Base-by-base conservation (phyloP, 1,139 yeast genomes). In the Sugiyamaella xylanicola region DNA sequence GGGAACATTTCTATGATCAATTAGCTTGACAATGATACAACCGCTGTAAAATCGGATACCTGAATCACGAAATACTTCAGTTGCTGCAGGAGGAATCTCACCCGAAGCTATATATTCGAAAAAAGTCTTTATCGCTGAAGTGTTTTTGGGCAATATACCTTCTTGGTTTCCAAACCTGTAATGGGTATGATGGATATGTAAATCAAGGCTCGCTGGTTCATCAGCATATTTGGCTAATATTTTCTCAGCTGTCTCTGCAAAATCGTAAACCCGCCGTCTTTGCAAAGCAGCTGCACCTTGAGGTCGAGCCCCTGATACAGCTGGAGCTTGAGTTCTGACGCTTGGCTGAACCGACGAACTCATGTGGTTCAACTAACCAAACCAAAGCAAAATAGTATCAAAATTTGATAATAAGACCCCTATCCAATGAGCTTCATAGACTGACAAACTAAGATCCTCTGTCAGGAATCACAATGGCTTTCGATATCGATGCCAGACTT, bases 151-250 rank as follows among this genome's bases (percentile, higher is more conserved):
- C 51, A 93, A 83, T 15, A 88, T 83, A 48, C 88, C 85, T 51
- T 95, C 95, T 59, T 77, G 82, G 63, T 84, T 84, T 57, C 87
- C 87, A 73, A 87, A 90, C 59, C 95, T 80, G 69, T 84, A 93
- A 71, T 92, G 96, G 51, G 89, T 88, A 63, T 89, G 95, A 71
- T 87, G 92, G 39, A 93, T 90, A 66, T 93, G 97, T 63, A 93
- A 84, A 59, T 86, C 95, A 57, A 93, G 72, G 46, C 96, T 87
- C 9, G 97, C 88, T 4, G 95, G 89, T 60, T 82, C 83, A 58
- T 84, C 83, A 59, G 86, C 84, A 68, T 85, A 91, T 68, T 91
- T 92, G 58, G 82, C 80, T 62, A 93, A 73, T n/a, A 93, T 78
- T 49, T 86, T 88, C 59, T 83, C 87, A 9, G 88, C 74, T 3